A percentile compares a stretch with the other conserved stretches of the same genome.
Evolutionary conservation across 768 basidiomycete species (phyloP).

Genomic region (Candolleomyces eurysporus): DNA sequence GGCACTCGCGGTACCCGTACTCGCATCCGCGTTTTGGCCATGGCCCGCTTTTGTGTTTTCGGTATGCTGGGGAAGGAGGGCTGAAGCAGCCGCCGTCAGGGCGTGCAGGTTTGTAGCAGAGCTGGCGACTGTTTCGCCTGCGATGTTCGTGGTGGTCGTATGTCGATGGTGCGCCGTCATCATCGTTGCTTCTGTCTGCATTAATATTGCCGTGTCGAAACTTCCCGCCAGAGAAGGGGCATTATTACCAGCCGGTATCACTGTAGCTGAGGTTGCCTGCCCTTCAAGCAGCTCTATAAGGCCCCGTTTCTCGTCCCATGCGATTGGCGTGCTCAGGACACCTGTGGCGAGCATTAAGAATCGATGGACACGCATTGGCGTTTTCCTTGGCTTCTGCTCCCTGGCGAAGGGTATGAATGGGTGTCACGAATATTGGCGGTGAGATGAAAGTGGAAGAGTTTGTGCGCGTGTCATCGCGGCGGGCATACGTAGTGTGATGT

Average conservation of each 20-base stretch:
- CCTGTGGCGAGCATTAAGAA: slow-evolving; percentile 2
- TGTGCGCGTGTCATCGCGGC: background rate
- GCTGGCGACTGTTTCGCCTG: background rate
- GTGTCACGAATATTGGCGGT: too few species aligned
- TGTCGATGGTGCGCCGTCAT: background rate
- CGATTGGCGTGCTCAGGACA: slow-evolving; percentile 4
- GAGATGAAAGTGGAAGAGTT: background rate
- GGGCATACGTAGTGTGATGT: background rate
- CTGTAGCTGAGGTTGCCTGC: background rate
- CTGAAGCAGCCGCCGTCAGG: too few species aligned
- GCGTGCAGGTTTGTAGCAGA: background rate
- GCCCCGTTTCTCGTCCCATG: background rate
- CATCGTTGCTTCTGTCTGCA: background rate
- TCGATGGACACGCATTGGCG: background rate
- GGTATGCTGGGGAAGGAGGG: too few species aligned
- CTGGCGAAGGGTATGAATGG: background rate
- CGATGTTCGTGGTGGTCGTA: background rate
- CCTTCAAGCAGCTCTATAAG: slow-evolving; percentile 5
- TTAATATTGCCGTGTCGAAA: background rate
- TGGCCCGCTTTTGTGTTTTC: background rate
- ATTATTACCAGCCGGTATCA: background rate
- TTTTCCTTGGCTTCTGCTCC: background rate
- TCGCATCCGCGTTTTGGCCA: background rate
- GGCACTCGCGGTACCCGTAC: background rate
- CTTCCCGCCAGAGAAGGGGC: background rate